Evolutionary conservation across 345 rosid species (phyloP).

Genomic region (Erysimum cheiranthoides): DNA sequence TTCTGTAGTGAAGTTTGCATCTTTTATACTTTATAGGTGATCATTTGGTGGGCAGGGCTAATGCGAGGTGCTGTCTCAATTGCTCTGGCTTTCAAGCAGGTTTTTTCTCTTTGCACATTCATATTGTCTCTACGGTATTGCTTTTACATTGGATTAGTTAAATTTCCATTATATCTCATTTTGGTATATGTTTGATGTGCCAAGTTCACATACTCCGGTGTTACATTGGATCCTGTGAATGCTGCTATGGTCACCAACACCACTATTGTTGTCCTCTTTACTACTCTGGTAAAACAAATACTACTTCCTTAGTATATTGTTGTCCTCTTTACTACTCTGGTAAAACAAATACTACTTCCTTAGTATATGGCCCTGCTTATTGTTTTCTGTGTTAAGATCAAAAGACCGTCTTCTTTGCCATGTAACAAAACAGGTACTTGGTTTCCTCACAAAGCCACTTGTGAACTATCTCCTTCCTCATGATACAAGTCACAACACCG

Average conservation of each 20-base stretch:
- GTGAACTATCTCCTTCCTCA: constrained; percentile 60
- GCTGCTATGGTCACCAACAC: constrained; percentile 81
- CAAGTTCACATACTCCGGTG: constrained; percentile 80
- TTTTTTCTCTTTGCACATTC: constrained; percentile 38
- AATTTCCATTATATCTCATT: constrained; percentile 22
- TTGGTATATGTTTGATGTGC: constrained; percentile 30
- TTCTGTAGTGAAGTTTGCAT: constrained; percentile 11
- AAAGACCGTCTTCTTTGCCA: constrained; percentile 5
- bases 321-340: constrained; percentile 81
- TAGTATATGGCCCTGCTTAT: neutral
- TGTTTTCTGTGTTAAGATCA: neutral
- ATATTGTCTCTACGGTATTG: neutral
- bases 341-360: constrained; percentile 42
- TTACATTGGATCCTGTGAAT: constrained; percentile 64
- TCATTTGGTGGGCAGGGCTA: constrained; percentile 96
- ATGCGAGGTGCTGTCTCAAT: constrained; percentile 96
- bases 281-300: constrained; percentile 62
- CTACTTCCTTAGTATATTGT: constrained; percentile 25
- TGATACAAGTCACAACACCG: constrained; percentile 32
- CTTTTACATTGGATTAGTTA: neutral
- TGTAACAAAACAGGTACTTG: constrained; percentile 66
- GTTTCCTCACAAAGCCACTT: constrained; percentile 86
- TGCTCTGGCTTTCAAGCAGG: constrained; percentile 95
- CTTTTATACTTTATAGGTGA: constrained; percentile 53
- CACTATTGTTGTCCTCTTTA: constrained; percentile 68